Evolutionary conservation across 495 filamentous ascomycete species (phyloP), one percentile per base, ranked within the genome.

Genomic region (Daldinia decipiens): DNA sequence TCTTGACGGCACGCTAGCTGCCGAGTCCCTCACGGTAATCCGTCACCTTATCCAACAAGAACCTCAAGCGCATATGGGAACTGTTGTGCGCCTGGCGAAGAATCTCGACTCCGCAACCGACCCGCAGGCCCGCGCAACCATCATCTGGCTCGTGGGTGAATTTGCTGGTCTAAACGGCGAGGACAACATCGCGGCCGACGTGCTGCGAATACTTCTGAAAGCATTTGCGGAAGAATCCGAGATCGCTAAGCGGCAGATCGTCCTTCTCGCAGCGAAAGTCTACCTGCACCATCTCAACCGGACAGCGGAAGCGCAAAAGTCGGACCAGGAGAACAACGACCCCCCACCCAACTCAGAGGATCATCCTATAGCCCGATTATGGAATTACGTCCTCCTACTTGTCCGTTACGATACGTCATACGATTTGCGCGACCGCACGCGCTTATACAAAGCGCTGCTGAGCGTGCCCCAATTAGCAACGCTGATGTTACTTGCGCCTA

Each of bases 71-170:
- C 95, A 98, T 72, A 79, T 82, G 5, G 81, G 80, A 0, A 99
- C 95, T 0, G 94, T 99, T 5, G 88, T 97, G 38, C 86, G 93
- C 51, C 82, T 99, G n/a, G 95, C 96, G 7, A 97, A 93, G 77
- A 91, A 96, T 68, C 87, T 99, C 6, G 94, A 97, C 65, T 89
- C 88, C 3, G 91, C 92, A 8, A 93, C 89, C 2, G 92, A 93
- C 62, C 88, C 95, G 5, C 89, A 91, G 59, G 96, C 95, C 4
- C 85, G 95, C 60, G 95, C 96, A 13, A 95, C 90, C 34, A 97
- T 98, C 65, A 92, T 98, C 70, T 99, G 95, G 95, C 88, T 99
- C 4, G 94, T 99, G 0, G 95, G 95, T 56, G 95, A 99, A 79
- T 98, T 93, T 73, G 88, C 95, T 1, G 92, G 92, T 0, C 72